A percentile compares a stretch with the other conserved stretches of the same genome.
phyloP scores from a whole-genome alignment of 768 basidiomycete species.

The Lactifluus piperatus region DNA sequence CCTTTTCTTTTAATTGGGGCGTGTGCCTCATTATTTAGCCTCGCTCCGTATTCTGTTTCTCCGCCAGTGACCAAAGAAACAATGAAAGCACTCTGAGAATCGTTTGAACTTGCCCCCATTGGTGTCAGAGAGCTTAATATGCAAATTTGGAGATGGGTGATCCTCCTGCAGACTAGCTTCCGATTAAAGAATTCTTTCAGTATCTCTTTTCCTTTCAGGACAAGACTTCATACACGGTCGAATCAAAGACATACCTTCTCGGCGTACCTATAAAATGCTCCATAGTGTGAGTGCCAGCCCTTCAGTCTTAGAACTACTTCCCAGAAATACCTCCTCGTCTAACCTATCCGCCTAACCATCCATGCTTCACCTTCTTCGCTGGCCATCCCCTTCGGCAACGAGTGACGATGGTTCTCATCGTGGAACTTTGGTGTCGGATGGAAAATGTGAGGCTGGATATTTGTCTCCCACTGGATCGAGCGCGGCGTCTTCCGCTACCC shows the following conservation, averaged over 20 bases:
- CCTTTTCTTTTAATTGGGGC: slow-evolving; percentile 4
- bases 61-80: slow-evolving; percentile 4
- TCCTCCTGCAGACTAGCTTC: neutral
- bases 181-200: neutral
- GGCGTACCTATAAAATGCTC: slow-evolving; percentile 15
- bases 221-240: neutral
- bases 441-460: neutral
- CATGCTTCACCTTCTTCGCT: slow-evolving; percentile 10
- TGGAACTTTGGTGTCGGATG: neutral
- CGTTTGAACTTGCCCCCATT: slow-evolving; percentile 10
- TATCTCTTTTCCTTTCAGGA: slow-evolving; percentile 1
- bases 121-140: slow-evolving; percentile 8
- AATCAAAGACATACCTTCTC: neutral
- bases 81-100: slow-evolving; percentile 1
- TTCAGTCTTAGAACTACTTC: neutral
- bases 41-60: slow-evolving; percentile 10
- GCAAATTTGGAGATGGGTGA: slow-evolving; percentile 11
- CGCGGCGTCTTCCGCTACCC: slow-evolving; percentile 7
- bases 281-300: neutral
- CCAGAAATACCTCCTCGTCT: slow-evolving; percentile 4
- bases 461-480: slow-evolving; percentile 6
- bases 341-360: neutral
- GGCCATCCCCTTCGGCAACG: slow-evolving; percentile 8
- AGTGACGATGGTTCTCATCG: neutral
- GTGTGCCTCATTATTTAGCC: slow-evolving; percentile 8